Evolutionary conservation across 2,329 filamentous ascomycete species (phyloP), one percentile per base, ranked within the genome.

Genomic region (Fusarium mundagurra): DNA sequence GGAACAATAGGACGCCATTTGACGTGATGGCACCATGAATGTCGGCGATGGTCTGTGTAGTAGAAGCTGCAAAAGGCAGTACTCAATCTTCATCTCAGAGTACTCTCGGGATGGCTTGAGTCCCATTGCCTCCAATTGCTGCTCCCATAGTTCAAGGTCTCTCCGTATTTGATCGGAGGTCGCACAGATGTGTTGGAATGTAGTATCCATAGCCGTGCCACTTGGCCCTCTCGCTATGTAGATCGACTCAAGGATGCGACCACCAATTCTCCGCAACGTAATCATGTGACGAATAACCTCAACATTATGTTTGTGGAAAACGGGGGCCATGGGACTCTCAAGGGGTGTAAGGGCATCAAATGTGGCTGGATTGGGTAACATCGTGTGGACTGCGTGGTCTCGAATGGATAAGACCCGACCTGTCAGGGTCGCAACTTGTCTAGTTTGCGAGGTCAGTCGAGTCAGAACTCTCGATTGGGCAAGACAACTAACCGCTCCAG

Each of bases 141-240:
- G 48, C 4, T 65, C 61, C 64, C 60, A 66, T 0, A 66, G 34
- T 11, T 66, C 61, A 3, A 66, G 64, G 11, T 66, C 64, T 6
- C 48, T 27, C 4, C 64, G 34, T 2, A 64, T 66, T 0, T 57
- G 47, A 0, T 66, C 64, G 0, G 64, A 66, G 0, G 41, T 57
- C 0, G 61, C 41, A 8, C 64, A 66, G 4, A 66, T 66, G 3
- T 66, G 64, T 8, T 66, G 60, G 22, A 66, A 66, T 2, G 34
- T 66, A 0, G 64, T 66, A 6, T 66, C 29, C 64, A 66, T 66
- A 6, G 63, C 61, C 8, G 61, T 67, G 3, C 61, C 61, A 3
- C 31, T 58, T 0, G 64, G 48, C 4, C 64, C 64, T 16, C 64
- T 27, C 3, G 61, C 64, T 16, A 67, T 65, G 16, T 67, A 58